These are phyloP conservation scores for Ogataea dorogensis DNA, from an alignment of 805 yeast genomes.

Conservation along the genomic window DNA sequence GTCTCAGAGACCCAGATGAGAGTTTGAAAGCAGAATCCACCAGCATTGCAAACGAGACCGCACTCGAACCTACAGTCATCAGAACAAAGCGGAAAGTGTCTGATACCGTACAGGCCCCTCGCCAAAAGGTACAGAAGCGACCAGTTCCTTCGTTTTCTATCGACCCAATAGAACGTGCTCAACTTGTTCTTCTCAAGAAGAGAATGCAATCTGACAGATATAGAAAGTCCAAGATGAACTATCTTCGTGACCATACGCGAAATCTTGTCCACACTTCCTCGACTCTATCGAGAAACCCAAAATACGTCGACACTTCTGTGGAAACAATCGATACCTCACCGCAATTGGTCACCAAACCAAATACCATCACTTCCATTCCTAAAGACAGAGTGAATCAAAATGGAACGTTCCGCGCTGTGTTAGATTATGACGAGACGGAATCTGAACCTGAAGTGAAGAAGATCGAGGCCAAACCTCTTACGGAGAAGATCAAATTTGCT, in stretches of 20 bases:
- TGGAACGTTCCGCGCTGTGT: constrained; percentile 25
- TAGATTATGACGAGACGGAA: constrained; percentile 19
- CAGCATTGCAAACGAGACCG: constrained; percentile 9
- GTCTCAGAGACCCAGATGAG: constrained; percentile 15
- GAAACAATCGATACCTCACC: constrained; percentile 21
- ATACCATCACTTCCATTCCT: neutral
- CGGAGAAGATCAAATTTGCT: constrained; percentile 27
- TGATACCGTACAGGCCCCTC: neutral
- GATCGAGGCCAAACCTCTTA: constrained; percentile 14
- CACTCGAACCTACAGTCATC: neutral
- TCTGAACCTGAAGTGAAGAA: constrained; percentile 5
- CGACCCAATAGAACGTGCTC: constrained; percentile 35
- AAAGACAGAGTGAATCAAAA: constrained; percentile 23
- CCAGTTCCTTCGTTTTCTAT: constrained; percentile 15
- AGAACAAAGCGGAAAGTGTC: constrained; percentile 7
- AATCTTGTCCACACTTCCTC: constrained; percentile 23
- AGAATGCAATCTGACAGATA: constrained; percentile 44
- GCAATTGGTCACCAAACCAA: constrained; percentile 3
- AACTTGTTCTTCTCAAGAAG: constrained; percentile 32
- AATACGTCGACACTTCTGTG: constrained; percentile 24
- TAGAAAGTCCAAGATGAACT: constrained; percentile 47
- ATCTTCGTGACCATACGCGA: constrained; percentile 35
- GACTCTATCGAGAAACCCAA: constrained; percentile 13
- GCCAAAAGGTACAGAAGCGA: constrained; percentile 1
- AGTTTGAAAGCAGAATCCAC: constrained; percentile 17